Conservation (phyloP, 176 grass and related monocot genomes). For the Avena eriantha region DNA sequence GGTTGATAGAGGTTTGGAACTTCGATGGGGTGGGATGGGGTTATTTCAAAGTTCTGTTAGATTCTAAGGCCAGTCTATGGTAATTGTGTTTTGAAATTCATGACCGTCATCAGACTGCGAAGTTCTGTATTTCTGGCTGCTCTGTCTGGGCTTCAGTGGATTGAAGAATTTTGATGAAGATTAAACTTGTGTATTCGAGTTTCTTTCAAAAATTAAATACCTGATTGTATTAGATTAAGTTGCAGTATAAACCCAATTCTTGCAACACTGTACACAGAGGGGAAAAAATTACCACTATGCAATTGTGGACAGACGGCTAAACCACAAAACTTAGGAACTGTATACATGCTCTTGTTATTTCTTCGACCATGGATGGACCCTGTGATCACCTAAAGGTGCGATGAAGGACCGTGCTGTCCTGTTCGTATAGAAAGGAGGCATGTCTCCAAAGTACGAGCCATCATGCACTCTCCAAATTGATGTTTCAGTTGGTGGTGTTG, state of each 20-base stretch:
- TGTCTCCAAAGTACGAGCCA: neutral
- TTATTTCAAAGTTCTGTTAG: conserved; percentile 22
- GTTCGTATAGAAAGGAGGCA: neutral
- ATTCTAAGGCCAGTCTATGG: neutral
- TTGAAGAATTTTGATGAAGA: conserved; percentile 3
- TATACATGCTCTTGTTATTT: neutral
- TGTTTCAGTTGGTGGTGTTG: neutral
- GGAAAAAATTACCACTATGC: neutral
- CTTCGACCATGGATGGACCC: neutral
- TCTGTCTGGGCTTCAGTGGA: conserved; percentile 1
- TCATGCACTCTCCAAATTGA: neutral
- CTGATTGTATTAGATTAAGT: neutral
- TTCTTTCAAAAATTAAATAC: conserved; percentile 8
- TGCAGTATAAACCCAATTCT: neutral
- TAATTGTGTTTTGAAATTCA: neutral
- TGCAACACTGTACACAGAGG: neutral
- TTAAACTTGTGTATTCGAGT: conserved; percentile 1
- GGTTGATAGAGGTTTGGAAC: conserved; percentile 10
- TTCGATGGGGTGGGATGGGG: neutral
- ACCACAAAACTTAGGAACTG: neutral
- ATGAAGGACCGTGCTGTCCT: neutral
- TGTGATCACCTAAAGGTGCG: neutral
- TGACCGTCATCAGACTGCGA: neutral
- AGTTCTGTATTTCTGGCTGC: neutral
- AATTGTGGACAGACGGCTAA: neutral